Evolutionary conservation across 1,284 basidiomycete species (phyloP), one percentile per base, ranked within the genome.

Genomic region (Marasmius fiardii): DNA sequence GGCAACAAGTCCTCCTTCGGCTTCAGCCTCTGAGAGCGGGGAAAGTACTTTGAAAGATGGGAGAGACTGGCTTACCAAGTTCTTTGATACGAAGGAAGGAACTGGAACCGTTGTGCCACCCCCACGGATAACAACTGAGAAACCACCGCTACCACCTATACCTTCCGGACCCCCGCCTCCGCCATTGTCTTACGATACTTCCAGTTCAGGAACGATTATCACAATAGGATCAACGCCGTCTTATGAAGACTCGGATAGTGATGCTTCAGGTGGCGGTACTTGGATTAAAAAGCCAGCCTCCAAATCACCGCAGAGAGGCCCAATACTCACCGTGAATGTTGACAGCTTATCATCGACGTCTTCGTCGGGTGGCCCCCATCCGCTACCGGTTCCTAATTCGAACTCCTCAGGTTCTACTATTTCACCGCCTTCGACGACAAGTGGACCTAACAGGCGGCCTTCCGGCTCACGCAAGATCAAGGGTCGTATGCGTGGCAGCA

Each of bases 171-270:
- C 66, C 12, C 64, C 64, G 10, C 65, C 63, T 34, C 57, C 62
- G 8, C 61, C 61, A 23, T 49, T 58, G 6, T 58, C 61, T 14
- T 48, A 55, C 11, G 56, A 59, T 51, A 60, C 61, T 41, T 60
- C 62, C 12, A 57, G 60, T 21, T 55, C 61, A 23, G 34, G 51
- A 23, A 61, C 59, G 7, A 62, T 44, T 55, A 56, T 34, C 58
- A 67, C 41, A 62, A 67, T 45, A 68, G 71, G 39, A 64, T 57
- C 53, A 35, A 57, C 39, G 21, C 24, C 16, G 59, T 58, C 39
- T 71, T 53, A 24, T 26, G 56, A 76, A 45, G 80, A 81, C 28
- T 78, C 76, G 10, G 81, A 82, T 52, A 75, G 74, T 58, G 77
- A 75, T 31, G 72, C 64, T 48, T 71, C 60, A 74, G 73, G 63